Evolutionary conservation across 176 grass and related monocot species (phyloP).

Genomic region (Aegilops longissima): DNA sequence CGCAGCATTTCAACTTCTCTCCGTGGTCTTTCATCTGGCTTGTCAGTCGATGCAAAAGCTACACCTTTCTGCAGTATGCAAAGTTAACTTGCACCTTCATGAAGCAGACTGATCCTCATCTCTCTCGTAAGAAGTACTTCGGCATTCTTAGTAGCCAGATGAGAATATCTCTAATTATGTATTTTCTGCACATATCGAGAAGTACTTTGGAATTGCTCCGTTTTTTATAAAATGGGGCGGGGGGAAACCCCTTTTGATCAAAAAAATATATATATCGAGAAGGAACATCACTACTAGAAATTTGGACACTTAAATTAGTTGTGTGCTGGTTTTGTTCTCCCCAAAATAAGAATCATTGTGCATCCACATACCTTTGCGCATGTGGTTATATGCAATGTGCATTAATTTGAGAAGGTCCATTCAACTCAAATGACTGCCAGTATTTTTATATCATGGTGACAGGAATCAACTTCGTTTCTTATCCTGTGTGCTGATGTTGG

Average conservation of each 20-base stretch:
- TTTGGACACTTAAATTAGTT: background rate
- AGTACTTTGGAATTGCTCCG: background rate
- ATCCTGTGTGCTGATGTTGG: background rate
- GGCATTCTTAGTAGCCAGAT: background rate
- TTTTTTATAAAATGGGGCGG: too few relatives aligned
- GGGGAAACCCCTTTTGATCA: too few relatives aligned
- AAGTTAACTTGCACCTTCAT: background rate
- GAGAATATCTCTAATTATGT: background rate
- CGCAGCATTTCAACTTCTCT: background rate
- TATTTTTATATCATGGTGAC: background rate
- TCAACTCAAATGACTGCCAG: background rate
- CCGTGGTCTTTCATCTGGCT: background rate
- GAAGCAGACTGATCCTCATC: background rate
- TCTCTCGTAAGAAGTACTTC: background rate
- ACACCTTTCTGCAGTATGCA: background rate
- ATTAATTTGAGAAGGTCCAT: background rate
- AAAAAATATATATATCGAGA: background rate
- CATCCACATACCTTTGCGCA: background rate
- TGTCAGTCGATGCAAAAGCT: background rate
- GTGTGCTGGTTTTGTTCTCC: background rate
- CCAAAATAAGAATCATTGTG: background rate
- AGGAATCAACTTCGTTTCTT: background rate
- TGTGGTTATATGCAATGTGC: background rate
- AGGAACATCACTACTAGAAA: background rate
- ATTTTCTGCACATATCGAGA: background rate